These are phyloP conservation scores for Brassica napus DNA, from an alignment of 345 rosid species.

Conservation along the genomic window DNA sequence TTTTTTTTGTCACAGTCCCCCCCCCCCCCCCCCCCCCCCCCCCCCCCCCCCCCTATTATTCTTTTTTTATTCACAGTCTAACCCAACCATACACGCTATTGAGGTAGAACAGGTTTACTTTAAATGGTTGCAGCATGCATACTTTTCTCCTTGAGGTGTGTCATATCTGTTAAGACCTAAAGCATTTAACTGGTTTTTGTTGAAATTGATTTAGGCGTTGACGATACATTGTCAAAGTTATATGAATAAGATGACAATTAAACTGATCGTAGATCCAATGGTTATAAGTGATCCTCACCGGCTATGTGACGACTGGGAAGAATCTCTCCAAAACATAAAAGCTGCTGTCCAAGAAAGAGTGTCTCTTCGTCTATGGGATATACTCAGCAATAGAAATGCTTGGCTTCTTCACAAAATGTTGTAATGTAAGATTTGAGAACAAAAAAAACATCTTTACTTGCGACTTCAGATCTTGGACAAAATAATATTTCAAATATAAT, in stretches of 20 bases:
- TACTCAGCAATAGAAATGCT: neutral
- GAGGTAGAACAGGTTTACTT: neutral
- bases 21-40: no score
- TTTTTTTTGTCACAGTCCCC: no score
- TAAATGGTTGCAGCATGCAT: neutral
- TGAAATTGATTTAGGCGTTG: constrained; percentile 52
- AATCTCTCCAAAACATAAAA: constrained; percentile 53
- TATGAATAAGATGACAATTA: constrained; percentile 60
- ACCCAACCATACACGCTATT: neutral
- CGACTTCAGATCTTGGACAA: neutral
- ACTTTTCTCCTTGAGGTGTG: neutral
- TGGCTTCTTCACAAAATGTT: constrained; percentile 2
- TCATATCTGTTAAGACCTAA: neutral
- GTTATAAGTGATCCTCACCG: constrained; percentile 67
- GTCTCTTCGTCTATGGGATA: constrained; percentile 7
- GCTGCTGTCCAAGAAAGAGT: constrained; percentile 27
- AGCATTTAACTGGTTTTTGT: neutral
- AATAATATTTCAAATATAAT: neutral
- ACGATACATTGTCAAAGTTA: constrained; percentile 83
- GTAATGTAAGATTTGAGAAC: neutral
- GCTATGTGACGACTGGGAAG: constrained; percentile 56
- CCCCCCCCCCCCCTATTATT: no score
- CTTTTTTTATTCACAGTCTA: neutral
- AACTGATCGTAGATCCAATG: constrained; percentile 62
- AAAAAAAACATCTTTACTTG: neutral